Evolutionary conservation across 1,284 basidiomycete species (phyloP), one percentile per base, ranked within the genome.

Genomic region (Sutorius eximius): DNA sequence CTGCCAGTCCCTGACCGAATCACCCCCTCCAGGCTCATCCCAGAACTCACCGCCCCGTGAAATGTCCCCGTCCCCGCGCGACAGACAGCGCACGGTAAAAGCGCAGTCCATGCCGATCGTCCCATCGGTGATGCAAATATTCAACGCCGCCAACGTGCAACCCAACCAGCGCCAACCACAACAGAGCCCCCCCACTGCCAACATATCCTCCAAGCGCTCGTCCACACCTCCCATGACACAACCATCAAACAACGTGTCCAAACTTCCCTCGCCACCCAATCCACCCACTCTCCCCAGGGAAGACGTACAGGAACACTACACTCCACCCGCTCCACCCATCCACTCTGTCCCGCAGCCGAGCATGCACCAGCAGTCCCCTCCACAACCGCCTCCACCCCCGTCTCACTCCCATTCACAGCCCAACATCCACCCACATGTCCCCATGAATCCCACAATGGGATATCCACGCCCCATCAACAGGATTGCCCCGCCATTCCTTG

Each of bases 1-100:
- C 5, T 20, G 8, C 20, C 46, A 48, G 18, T 46, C 42, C 38
- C 54, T 58, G 49, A 57, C 47, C n/a, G 7, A 27, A 49, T 30
- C 48, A 13, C 38, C 22, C 50, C 51, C 55, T 56, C 12, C 49
- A 56, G 60, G 30, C 46, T 41, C 58, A 18, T 52, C 57, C 52
- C 67, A 67, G 65, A 78, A 73, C 66, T 72, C 81, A 37, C 80
- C 79, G 13, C 73, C 78, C 38, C 79, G 86, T 53, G 86, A 89
- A 63, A 77, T 80, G 60, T 87, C 87, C 33, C 83, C 82, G 37
- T 88, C 87, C 3, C 87, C 87, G 36, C 79, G 80, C 49, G 82
- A 86, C 58, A 76, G 82, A 61, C 77, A 79, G 58, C 77, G 87
- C 41, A 74, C 82, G 18, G 66, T 77, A 29, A 86, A 87, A 61